phyloP scores from a whole-genome alignment of 371 early-diverging fungal genomes.

The Mortierella sp. region DNA sequence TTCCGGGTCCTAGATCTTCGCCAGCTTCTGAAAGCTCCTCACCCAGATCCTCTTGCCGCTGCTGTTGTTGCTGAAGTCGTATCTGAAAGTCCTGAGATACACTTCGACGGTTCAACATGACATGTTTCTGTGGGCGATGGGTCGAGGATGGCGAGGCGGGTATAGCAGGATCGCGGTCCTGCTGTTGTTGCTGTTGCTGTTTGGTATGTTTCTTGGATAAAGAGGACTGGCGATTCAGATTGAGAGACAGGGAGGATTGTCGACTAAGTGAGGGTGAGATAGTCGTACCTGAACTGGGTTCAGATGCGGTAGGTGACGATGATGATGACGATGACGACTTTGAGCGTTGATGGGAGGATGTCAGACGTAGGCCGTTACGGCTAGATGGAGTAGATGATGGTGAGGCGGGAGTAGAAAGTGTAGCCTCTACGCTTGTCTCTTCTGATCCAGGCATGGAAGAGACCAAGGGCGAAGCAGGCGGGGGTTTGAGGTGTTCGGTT shows the following conservation, averaged over 20 bases:
- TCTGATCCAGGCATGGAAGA: slow-evolving; percentile 17
- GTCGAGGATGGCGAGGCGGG: slow-evolving; percentile 50
- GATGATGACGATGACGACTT: slow-evolving; percentile 9
- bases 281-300: neutral
- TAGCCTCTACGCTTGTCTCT: slow-evolving; percentile 10
- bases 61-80: slow-evolving; percentile 46
- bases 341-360: slow-evolving; percentile 26
- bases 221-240: slow-evolving; percentile 34
- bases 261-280: slow-evolving; percentile 17
- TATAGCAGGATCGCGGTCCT: slow-evolving; percentile 26
- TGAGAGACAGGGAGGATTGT: slow-evolving; percentile 31
- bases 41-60: slow-evolving; percentile 36
- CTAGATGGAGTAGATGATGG: slow-evolving; percentile 11
- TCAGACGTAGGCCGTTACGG: slow-evolving; percentile 14
- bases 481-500: slow-evolving; percentile 29
- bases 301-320: neutral
- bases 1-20: slow-evolving; percentile 46
- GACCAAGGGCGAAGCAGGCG: neutral
- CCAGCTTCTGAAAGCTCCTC: slow-evolving; percentile 48
- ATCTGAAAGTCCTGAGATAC: slow-evolving; percentile 40
- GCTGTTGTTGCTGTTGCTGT: slow-evolving; percentile 15
- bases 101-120: slow-evolving; percentile 51
- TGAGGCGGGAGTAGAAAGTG: slow-evolving; percentile 12
- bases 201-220: slow-evolving; percentile 33
- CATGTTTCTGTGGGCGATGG: slow-evolving; percentile 43